Evolutionary conservation across 2,329 filamentous ascomycete species (phyloP).

Genomic region (Penicillium sp.): DNA sequence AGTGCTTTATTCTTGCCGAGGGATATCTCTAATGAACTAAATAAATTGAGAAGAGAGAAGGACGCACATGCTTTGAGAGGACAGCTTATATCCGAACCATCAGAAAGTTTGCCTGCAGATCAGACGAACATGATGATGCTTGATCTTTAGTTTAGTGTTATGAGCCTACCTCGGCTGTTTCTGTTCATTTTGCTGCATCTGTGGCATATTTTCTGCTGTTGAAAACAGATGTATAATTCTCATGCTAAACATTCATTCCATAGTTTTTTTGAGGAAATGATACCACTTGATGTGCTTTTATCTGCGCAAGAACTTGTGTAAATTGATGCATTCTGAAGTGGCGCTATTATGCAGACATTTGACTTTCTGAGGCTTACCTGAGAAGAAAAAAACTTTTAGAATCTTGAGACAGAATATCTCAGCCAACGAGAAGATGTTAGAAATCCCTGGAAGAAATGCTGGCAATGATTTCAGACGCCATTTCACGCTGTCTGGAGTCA

Average conservation of each 20-base stretch:
- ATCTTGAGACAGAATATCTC: too few relatives aligned
- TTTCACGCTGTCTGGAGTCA: too few relatives aligned
- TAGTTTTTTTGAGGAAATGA: background rate
- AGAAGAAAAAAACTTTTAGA: too few relatives aligned
- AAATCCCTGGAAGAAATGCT: too few relatives aligned
- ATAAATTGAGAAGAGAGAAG: background rate
- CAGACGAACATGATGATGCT: background rate
- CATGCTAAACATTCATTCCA: background rate
- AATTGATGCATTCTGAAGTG: too few relatives aligned
- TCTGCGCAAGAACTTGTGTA: too few relatives aligned
- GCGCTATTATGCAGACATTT: too few relatives aligned
- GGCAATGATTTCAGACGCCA: too few relatives aligned
- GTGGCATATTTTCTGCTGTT: background rate
- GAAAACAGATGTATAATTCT: background rate
- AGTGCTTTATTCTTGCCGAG: background rate
- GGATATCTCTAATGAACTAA: background rate
- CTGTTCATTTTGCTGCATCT: background rate
- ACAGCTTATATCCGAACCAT: background rate
- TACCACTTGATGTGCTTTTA: too few relatives aligned
- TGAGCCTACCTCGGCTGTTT: background rate
- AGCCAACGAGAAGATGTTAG: too few relatives aligned
- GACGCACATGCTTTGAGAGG: background rate
- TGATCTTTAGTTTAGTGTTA: background rate
- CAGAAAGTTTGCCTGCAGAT: background rate
- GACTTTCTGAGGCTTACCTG: too few relatives aligned